Evolutionary conservation across 2,329 filamentous ascomycete species (phyloP).

Genomic region (Fusarium musae): DNA sequence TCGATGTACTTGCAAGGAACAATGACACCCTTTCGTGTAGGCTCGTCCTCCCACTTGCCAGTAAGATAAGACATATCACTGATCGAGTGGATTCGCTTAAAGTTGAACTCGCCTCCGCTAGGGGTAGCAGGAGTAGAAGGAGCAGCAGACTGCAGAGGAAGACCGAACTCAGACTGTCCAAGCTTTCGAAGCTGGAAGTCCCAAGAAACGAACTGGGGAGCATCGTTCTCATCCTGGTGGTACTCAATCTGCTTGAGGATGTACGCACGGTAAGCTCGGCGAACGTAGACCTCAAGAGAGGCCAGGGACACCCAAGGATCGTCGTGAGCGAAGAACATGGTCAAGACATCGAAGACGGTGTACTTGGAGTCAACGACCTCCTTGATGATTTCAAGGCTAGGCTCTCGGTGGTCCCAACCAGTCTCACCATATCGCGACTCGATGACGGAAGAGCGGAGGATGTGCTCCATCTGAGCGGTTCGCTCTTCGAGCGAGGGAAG

Average conservation of each 20-base stretch:
- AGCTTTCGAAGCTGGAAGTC: conserved; percentile 96
- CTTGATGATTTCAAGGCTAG: conserved; percentile 89
- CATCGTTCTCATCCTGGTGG: conserved; percentile 77
- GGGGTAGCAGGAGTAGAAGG: conserved; percentile 88
- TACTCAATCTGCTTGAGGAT: conserved; percentile 90
- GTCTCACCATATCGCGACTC: conserved; percentile 98
- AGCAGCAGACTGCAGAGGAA: conserved; percentile 80
- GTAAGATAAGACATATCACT: conserved; percentile 94
- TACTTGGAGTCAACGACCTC: conserved; percentile 99
- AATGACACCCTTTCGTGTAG: conserved; percentile 90
- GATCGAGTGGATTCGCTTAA: conserved; percentile 91
- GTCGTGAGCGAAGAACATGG: conserved; percentile 92
- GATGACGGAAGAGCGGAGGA: conserved; percentile 92
- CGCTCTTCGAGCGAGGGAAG: conserved; percentile 96
- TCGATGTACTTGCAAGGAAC: conserved; percentile 94
- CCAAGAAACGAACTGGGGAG: conserved; percentile 86
- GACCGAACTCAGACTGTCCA: conserved; percentile 88
- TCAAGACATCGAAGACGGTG: conserved; percentile 95
- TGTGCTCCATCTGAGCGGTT: conserved; percentile 97
- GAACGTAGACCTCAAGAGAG: conserved; percentile 94
- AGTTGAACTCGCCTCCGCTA: conserved; percentile 65
- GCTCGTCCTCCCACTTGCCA: conserved; percentile 78
- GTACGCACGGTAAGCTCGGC: conserved; percentile 96
- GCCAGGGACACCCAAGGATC: conserved; percentile 95
- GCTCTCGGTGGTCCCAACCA: conserved; percentile 95